A percentile compares a stretch with the other conserved stretches of the same genome.
Conservation (phyloP, 768 basidiomycete genomes). For the Gymnopilus junonius region DNA sequence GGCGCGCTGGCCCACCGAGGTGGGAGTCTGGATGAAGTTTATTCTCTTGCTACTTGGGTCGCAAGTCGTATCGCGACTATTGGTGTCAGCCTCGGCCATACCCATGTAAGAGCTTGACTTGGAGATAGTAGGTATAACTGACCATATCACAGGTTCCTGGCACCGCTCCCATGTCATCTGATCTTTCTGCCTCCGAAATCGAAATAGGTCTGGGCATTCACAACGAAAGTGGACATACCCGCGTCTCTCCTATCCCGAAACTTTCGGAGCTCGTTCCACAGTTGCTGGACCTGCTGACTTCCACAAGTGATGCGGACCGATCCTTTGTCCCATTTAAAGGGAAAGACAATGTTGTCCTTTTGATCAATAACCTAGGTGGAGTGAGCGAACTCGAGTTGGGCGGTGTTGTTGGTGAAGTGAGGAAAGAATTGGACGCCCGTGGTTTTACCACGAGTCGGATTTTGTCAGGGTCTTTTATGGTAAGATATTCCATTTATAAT, state of each 20-base stretch:
- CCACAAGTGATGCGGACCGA: slow-evolving; percentile 75
- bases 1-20: slow-evolving; percentile 79
- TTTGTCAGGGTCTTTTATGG: slow-evolving; percentile 88
- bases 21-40: slow-evolving; percentile 69
- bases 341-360: slow-evolving; percentile 73
- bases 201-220: slow-evolving; percentile 94
- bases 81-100: slow-evolving; percentile 88
- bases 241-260: slow-evolving; percentile 72
- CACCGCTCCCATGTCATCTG: slow-evolving; percentile 59
- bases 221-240: slow-evolving; percentile 81
- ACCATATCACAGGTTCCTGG: slow-evolving; percentile 70
- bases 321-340: slow-evolving; percentile 75
- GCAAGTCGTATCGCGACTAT: slow-evolving; percentile 77
- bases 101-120: slow-evolving; percentile 60
- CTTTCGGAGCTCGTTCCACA: slow-evolving; percentile 71
- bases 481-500: slow-evolving; percentile 26
- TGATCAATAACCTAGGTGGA: slow-evolving; percentile 90
- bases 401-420: slow-evolving; percentile 67
- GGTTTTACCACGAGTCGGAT: slow-evolving; percentile 65
- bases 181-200: slow-evolving; percentile 65
- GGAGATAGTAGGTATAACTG: background rate
- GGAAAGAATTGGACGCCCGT: slow-evolving; percentile 55
- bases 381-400: slow-evolving; percentile 82
- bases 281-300: slow-evolving; percentile 71
- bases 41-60: slow-evolving; percentile 65